These are phyloP conservation scores for Diatrype stigma DNA, from an alignment of 2,329 filamentous ascomycete genomes.

Conservation along the genomic window DNA sequence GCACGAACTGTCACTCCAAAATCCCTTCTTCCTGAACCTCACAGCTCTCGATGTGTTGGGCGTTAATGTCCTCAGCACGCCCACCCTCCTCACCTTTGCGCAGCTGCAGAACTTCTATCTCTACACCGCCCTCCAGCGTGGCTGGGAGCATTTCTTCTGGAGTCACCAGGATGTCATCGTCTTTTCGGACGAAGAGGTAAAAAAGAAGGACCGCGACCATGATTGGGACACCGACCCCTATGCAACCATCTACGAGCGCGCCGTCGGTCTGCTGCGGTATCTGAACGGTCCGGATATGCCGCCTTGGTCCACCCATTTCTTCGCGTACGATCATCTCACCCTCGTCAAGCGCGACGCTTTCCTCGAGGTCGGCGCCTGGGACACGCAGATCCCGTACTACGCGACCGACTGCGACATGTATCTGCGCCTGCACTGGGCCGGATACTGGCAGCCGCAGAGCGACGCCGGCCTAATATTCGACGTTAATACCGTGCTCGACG, in stretches of 20 bases:
- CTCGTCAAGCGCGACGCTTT: conserved; percentile 43
- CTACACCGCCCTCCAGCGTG: conserved; percentile 33
- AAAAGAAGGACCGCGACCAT: conserved; percentile 31
- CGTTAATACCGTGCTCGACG: conserved; percentile 37
- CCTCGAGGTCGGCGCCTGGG: conserved; percentile 41
- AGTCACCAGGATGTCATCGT: conserved; percentile 44
- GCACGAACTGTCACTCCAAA: conserved; percentile 41
- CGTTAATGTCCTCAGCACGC: conserved; percentile 45
- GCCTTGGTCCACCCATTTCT: conserved; percentile 45
- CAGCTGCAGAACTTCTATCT: conserved; percentile 49
- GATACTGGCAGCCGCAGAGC: conserved; percentile 35
- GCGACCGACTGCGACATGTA: conserved; percentile 44
- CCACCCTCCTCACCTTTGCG: conserved; percentile 43
- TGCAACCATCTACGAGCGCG: conserved; percentile 30
- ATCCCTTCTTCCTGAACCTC: conserved; percentile 52
- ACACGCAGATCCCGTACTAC: conserved; percentile 46
- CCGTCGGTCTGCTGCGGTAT: conserved; percentile 27
- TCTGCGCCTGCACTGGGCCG: conserved; percentile 36
- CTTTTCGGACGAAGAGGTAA: conserved; percentile 36
- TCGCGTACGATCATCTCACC: conserved; percentile 46
- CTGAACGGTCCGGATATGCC: conserved; percentile 30
- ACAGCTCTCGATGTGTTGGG: conserved; percentile 42
- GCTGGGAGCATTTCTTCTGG: conserved; percentile 45
- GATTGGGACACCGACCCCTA: conserved; percentile 31
- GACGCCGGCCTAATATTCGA: conserved; percentile 38